Conservation (phyloP, 441 rosid species). For the Capsella rubella region DNA sequence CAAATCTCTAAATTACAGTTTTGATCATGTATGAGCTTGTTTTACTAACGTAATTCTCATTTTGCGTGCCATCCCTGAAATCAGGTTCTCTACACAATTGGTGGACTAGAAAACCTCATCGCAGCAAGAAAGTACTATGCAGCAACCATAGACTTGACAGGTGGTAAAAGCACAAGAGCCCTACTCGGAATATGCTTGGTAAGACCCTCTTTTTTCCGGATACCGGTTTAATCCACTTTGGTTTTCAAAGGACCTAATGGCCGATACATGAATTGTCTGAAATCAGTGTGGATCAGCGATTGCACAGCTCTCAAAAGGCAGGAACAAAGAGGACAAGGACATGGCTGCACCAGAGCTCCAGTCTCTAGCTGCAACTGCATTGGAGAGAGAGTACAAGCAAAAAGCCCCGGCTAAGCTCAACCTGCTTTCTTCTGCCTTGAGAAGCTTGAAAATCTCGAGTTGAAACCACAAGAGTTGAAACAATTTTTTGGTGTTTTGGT, state of each 20-base stretch:
- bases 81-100: constrained; percentile 95
- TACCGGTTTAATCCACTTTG: neutral
- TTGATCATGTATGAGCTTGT: constrained; percentile 16
- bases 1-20: neutral
- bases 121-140: constrained; percentile 94
- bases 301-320: constrained; percentile 77
- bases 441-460: constrained; percentile 62
- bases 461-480: constrained; percentile 4
- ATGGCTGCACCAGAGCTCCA: constrained; percentile 69
- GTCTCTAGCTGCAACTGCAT: constrained; percentile 66
- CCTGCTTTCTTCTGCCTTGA: constrained; percentile 68
- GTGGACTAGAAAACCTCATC: constrained; percentile 86
- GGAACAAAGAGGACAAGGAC: constrained; percentile 90
- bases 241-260: neutral
- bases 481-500: constrained; percentile 21
- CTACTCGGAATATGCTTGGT: constrained; percentile 94
- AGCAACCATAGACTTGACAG: constrained; percentile 80
- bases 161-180: constrained; percentile 95
- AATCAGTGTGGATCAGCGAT: constrained; percentile 81
- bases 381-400: constrained; percentile 91
- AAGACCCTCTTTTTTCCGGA: constrained; percentile 43
- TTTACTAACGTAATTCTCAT: neutral
- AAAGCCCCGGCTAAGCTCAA: constrained; percentile 74
- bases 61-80: constrained; percentile 31
- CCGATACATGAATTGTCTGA: neutral